Evolutionary conservation across 352 stramenopile species (phyloP).

Genomic region (Aphanomyces stellatus): DNA sequence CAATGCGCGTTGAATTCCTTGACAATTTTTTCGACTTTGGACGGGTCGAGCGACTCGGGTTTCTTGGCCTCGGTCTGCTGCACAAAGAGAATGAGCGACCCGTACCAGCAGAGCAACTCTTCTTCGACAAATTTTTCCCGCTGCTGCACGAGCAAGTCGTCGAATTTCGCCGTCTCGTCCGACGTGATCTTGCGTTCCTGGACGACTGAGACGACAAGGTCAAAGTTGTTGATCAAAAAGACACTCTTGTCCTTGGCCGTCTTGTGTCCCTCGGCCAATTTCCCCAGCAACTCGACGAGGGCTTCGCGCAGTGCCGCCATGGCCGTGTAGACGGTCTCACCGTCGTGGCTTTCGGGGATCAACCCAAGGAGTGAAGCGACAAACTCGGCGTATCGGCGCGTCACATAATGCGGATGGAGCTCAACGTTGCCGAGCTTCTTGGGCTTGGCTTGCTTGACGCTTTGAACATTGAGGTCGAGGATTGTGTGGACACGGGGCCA

Average conservation of each 20-base stretch:
- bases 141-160: slow-evolving; percentile 89
- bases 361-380: slow-evolving; percentile 93
- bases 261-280: slow-evolving; percentile 87
- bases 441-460: slow-evolving; percentile 77
- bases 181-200: slow-evolving; percentile 90
- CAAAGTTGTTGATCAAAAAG: slow-evolving; percentile 99
- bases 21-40: slow-evolving; percentile 91
- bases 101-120: slow-evolving; percentile 90
- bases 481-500: slow-evolving; percentile 97
- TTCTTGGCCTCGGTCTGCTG: slow-evolving; percentile 79
- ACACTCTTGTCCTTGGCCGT: slow-evolving; percentile 92
- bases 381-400: slow-evolving; percentile 95
- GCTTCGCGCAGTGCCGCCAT: slow-evolving; percentile 76
- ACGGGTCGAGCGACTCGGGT: slow-evolving; percentile 66
- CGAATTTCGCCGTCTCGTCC: slow-evolving; percentile 93
- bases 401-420: slow-evolving; percentile 95
- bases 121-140: slow-evolving; percentile 97
- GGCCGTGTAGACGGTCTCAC: slow-evolving; percentile 93
- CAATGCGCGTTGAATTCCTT: slow-evolving; percentile 93
- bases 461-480: slow-evolving; percentile 94
- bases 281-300: slow-evolving; percentile 64
- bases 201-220: slow-evolving; percentile 93
- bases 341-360: slow-evolving; percentile 65
- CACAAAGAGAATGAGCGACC: slow-evolving; percentile 96
- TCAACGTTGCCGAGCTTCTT: slow-evolving; percentile 90